Evolutionary conservation across 176 grass and related monocot species (phyloP), one percentile per base, ranked within the genome.

Genomic region (Alopecurus myosuroides): DNA sequence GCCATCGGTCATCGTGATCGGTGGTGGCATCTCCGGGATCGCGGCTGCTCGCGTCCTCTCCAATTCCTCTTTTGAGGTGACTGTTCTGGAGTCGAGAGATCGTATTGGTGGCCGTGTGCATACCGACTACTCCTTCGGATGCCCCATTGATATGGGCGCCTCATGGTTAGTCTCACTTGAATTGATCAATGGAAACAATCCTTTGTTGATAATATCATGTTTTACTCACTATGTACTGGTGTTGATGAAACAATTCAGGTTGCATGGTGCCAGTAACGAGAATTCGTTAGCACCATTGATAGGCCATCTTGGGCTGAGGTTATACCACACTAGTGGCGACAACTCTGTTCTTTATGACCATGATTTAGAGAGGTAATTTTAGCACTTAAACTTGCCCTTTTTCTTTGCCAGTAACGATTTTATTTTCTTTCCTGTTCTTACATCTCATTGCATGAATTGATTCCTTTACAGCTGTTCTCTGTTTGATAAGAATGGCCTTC

Each of bases 131-230:
- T 92, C 97, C 3, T 92, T 96, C 60, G 94, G 97, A 65, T 99
- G 90, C 84, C 94, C 97, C 74, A 89, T 99, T 88, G 97, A 99
- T 62, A 96, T 96, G 97, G 97, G 97, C 61, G 97, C 97, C 31
- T 99, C 97, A 89, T 99, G 93, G 97, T 98, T 63, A 79, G 78
- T 87, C 18, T 84, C 33, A 9, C 61, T 34, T 4, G 12, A 83
- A 82, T 74, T 22, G 53, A 35, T 74, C 18, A 2, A 6, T 29
- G 35, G 4, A 3, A 77, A 50, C 5, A 34, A 29, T 34, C 1
- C 26, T 14, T 9, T 45, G 6, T 51, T 11, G 4, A 75, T 10
- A 60, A 40, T 79, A 36, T 13, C 25, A 26, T 0, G 7, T 69
- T 20, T 57, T 79, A 35, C 48, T 84, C 9, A 83, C 12, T 80